These are phyloP conservation scores for Coemansia sp. DNA, from an alignment of 192 early-diverging fungal species.

Conservation along the genomic window DNA sequence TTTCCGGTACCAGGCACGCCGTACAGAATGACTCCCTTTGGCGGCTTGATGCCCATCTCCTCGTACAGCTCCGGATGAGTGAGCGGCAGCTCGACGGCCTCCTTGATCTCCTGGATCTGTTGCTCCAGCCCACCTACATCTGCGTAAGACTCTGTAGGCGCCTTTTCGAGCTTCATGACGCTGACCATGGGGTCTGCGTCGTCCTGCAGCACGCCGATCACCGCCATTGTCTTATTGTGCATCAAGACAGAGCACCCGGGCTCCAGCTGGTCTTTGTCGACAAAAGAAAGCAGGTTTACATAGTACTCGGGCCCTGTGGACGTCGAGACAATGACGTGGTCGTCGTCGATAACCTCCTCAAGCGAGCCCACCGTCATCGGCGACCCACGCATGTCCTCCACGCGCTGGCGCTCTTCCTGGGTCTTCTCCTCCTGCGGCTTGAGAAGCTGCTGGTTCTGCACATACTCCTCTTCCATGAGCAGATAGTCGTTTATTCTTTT, in stretches of 20 bases:
- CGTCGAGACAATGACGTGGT: slow-evolving; percentile 97
- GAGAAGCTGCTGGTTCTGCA: slow-evolving; percentile 95
- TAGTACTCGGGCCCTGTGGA: slow-evolving; percentile 94
- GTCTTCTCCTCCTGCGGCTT: slow-evolving; percentile 96
- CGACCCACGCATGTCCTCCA: slow-evolving; percentile 93
- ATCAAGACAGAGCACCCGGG: slow-evolving; percentile 93
- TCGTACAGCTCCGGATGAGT: slow-evolving; percentile 97
- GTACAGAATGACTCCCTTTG: slow-evolving; percentile 95
- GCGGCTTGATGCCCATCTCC: slow-evolving; percentile 98
- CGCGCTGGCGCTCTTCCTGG: slow-evolving; percentile 88
- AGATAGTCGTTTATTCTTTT: slow-evolving; percentile 98
- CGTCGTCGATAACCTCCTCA: slow-evolving; percentile 99
- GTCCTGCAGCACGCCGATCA: slow-evolving; percentile 93
- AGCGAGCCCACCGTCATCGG: slow-evolving; percentile 96
- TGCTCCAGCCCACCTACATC: slow-evolving; percentile 96
- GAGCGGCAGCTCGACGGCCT: slow-evolving; percentile 94
- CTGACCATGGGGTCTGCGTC: slow-evolving; percentile 98
- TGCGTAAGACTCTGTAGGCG: slow-evolving; percentile 96
- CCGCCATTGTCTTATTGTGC: slow-evolving; percentile 87
- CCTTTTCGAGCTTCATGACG: slow-evolving; percentile 99
- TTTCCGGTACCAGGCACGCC: slow-evolving; percentile 92
- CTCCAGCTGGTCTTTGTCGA: slow-evolving; percentile 97
- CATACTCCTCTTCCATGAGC: slow-evolving; percentile 98
- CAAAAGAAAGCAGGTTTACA: slow-evolving; percentile 96
- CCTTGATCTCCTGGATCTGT: slow-evolving; percentile 98